phyloP scores from a whole-genome alignment of 257 asterid genomes.

The Fraxinus anomala region DNA sequence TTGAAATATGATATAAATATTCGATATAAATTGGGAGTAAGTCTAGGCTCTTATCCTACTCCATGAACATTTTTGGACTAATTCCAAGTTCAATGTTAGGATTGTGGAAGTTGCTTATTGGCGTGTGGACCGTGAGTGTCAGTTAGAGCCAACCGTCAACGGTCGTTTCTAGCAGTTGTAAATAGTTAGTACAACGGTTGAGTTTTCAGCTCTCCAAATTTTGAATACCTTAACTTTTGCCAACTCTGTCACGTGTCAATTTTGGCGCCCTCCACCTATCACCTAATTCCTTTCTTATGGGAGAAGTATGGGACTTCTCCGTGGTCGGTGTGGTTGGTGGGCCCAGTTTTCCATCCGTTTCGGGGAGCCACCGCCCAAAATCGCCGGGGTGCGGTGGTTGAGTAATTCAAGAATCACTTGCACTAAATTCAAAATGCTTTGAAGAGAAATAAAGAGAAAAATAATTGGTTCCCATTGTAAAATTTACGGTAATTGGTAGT shows the following conservation, averaged over 20 bases:
- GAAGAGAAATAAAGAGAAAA: not conserved
- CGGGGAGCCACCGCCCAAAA: constrained; percentile 29
- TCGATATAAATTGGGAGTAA: not conserved
- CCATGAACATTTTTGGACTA: not conserved
- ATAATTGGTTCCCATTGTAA: constrained; percentile 21
- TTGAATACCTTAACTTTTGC: constrained; percentile 21
- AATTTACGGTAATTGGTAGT: not conserved
- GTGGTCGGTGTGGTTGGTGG: constrained; percentile 35
- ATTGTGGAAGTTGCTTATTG: constrained; percentile 11
- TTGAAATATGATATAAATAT: not conserved
- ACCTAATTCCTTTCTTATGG: not conserved
- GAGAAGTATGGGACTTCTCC: constrained; percentile 13
- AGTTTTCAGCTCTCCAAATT: constrained; percentile 20
- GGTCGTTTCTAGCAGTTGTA: constrained; percentile 31
- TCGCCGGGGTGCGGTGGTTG: constrained; percentile 5
- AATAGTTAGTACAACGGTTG: constrained; percentile 27
- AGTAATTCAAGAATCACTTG: not conserved
- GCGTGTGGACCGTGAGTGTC: constrained; percentile 16
- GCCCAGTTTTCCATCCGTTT: not conserved
- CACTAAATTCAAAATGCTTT: not conserved
- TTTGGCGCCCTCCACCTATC: constrained; percentile 31
- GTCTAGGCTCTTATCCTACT: not conserved
- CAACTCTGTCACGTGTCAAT: not conserved
- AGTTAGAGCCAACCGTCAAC: constrained; percentile 21
- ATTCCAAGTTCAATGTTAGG: not conserved